Evolutionary conservation across 352 stramenopile genomes (phyloP).

Genomic region (Phytopythium oedochilum): DNA sequence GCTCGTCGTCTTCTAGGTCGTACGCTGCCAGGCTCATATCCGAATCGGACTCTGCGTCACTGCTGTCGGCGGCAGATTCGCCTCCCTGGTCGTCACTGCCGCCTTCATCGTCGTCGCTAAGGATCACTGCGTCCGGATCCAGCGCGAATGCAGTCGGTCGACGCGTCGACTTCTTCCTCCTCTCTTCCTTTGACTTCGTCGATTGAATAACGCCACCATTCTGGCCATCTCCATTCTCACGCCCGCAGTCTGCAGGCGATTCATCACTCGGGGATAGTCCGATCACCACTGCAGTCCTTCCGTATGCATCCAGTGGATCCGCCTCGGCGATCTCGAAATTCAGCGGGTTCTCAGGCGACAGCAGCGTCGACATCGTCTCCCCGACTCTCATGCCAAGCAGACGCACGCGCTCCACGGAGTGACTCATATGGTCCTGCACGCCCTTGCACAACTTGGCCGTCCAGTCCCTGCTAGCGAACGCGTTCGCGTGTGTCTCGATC

Average conservation of each 20-base stretch:
- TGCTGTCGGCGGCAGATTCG: conserved; percentile 16
- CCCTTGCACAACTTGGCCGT: conserved; percentile 64
- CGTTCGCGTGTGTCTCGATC: conserved; percentile 3
- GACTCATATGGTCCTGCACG: conserved; percentile 67
- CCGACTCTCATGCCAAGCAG: conserved; percentile 64
- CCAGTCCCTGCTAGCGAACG: conserved; percentile 44
- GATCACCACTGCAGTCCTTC: not conserved
- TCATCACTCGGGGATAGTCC: not conserved
- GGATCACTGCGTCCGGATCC: conserved; percentile 55
- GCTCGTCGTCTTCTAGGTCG: conserved; percentile 61
- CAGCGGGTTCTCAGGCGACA: conserved; percentile 54
- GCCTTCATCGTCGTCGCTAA: conserved; percentile 40
- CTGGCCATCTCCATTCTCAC: not conserved
- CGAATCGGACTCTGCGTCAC: conserved; percentile 42
- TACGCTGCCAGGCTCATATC: conserved; percentile 68
- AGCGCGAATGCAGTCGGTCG: conserved; percentile 17
- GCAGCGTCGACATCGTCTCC: conserved; percentile 54
- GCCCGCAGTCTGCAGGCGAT: not conserved
- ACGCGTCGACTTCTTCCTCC: conserved; percentile 3
- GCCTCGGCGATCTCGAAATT: conserved; percentile 47
- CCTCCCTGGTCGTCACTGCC: conserved; percentile 13
- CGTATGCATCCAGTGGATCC: conserved; percentile 37
- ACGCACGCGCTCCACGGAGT: conserved; percentile 54
- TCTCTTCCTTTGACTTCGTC: too few relatives aligned
- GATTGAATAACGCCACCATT: not conserved